These are phyloP conservation scores for Cornus controversa DNA, from an alignment of 148 eudicot species.

Conservation along the genomic window DNA sequence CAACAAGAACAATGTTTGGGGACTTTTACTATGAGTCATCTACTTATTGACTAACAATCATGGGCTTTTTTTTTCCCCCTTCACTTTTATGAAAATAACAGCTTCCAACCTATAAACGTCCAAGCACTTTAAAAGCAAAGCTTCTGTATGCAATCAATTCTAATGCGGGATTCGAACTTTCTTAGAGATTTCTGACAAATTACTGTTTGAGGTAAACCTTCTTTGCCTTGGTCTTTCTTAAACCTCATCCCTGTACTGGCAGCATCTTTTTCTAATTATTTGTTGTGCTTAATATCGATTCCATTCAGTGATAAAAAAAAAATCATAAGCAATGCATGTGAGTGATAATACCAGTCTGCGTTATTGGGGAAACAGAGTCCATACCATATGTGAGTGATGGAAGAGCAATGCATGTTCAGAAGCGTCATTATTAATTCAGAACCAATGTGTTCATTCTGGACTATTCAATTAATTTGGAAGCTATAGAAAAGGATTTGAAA, in stretches of 20 bases:
- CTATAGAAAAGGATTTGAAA: slow-evolving; percentile 6
- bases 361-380: not conserved
- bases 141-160: slow-evolving; percentile 95
- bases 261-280: not conserved
- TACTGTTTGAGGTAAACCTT: slow-evolving; percentile 21
- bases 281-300: not conserved
- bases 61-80: slow-evolving; percentile 9
- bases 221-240: not conserved
- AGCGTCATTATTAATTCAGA: not conserved
- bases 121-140: slow-evolving; percentile 83
- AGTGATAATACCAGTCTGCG: no score
- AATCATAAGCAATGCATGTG: not conserved
- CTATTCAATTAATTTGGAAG: not conserved
- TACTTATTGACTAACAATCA: slow-evolving; percentile 10
- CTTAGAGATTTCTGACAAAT: slow-evolving; percentile 32
- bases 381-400: not conserved
- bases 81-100: slow-evolving; percentile 23
- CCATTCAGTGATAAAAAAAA: not conserved
- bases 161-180: slow-evolving; percentile 97
- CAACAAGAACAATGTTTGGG: not conserved
- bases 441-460: not conserved
- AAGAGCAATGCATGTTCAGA: not conserved
- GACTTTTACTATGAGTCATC: not conserved
- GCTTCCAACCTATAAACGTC: slow-evolving; percentile 95
- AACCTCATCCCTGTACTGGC: slow-evolving; percentile 2